Conservation (phyloP, 805 yeast genomes). For the Danielia reshetovae region DNA sequence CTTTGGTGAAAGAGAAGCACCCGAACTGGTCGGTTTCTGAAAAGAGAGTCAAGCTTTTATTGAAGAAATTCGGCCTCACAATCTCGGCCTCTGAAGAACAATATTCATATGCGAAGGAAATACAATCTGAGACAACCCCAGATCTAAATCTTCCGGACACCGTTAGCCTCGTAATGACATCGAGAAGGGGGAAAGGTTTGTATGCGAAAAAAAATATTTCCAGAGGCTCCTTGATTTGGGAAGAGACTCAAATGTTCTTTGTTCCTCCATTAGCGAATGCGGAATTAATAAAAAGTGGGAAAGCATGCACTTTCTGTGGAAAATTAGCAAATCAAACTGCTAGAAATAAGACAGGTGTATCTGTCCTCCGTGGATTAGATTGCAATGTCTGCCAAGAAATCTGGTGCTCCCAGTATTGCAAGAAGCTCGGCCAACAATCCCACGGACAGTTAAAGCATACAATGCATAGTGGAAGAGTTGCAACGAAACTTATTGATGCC, state of each 20-base stretch:
- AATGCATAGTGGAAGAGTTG: slow-evolving; percentile 21
- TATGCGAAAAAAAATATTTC: slow-evolving; percentile 46
- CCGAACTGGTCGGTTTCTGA: slow-evolving; percentile 63
- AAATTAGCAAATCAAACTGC: slow-evolving; percentile 37
- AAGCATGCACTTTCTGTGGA: slow-evolving; percentile 74
- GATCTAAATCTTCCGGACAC: slow-evolving; percentile 35
- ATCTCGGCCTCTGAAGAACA: slow-evolving; percentile 28
- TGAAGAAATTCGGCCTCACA: slow-evolving; percentile 55
- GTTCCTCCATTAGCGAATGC: slow-evolving; percentile 68
- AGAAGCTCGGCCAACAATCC: slow-evolving; percentile 42
- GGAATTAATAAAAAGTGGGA: slow-evolving; percentile 53
- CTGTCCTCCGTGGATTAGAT: slow-evolving; percentile 49
- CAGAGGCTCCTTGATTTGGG: slow-evolving; percentile 56
- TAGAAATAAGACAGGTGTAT: slow-evolving; percentile 22
- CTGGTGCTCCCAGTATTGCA: slow-evolving; percentile 70
- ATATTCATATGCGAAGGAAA: slow-evolving; percentile 51
- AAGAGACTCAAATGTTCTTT: slow-evolving; percentile 55
- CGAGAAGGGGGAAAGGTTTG: slow-evolving; percentile 58
- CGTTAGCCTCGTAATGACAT: slow-evolving; percentile 46
- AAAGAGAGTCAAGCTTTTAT: slow-evolving; percentile 48
- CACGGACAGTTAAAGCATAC: slow-evolving; percentile 59
- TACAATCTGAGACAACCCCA: slow-evolving; percentile 49
- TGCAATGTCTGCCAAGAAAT: slow-evolving; percentile 61
- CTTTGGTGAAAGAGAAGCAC: slow-evolving; percentile 45
- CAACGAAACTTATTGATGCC: slow-evolving; percentile 37